phyloP scores from a whole-genome alignment of 2,329 filamentous ascomycete species.

The Teratosphaeria viscida region DNA sequence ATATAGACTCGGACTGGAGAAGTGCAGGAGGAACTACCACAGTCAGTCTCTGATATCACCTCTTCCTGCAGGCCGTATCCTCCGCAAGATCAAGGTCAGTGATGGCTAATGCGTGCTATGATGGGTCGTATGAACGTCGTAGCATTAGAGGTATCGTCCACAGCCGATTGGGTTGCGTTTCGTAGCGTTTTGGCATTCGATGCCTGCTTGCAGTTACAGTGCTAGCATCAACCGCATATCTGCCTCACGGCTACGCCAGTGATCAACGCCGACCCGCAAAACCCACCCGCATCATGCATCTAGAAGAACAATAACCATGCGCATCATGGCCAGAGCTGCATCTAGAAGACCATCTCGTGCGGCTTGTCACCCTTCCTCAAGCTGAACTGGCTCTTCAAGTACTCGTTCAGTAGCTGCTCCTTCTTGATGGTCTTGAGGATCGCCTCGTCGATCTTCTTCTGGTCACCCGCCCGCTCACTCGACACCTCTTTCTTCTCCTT shows the following conservation, averaged over 20 bases:
- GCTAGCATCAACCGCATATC: background rate
- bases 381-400: constrained; percentile 94
- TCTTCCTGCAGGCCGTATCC: background rate
- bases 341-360: constrained; percentile 99
- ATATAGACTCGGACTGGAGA: background rate
- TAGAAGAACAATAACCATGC: background rate
- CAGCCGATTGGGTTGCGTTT: background rate
- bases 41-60: background rate
- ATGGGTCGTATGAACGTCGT: background rate
- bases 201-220: background rate
- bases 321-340: background rate
- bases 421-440: constrained; percentile 96
- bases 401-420: constrained; percentile 85
- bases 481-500: constrained; percentile 76
- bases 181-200: background rate
- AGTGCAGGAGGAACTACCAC: no score
- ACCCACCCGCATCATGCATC: background rate
- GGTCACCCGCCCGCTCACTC: constrained; percentile 86
- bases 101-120: background rate
- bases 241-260: background rate
- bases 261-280: background rate
- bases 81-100: background rate
- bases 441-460: constrained; percentile 97
- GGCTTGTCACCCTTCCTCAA: constrained; percentile 98
- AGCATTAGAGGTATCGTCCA: background rate